A percentile compares a stretch with the other conserved stretches of the same genome.
These are phyloP conservation scores for Suillus brevipes DNA, from an alignment of 768 basidiomycete species.

Conservation along the genomic window DNA sequence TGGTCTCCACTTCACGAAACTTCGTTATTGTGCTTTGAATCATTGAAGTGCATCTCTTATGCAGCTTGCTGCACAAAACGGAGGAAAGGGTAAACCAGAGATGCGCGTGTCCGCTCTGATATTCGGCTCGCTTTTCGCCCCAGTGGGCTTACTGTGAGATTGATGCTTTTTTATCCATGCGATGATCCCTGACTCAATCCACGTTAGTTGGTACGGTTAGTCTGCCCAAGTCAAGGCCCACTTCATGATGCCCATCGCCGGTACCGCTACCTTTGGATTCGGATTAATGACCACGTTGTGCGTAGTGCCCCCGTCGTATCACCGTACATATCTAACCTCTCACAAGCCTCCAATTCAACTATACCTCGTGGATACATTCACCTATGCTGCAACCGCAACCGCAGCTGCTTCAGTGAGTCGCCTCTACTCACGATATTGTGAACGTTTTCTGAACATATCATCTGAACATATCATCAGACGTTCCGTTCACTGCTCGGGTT, in stretches of 20 bases:
- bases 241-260: constrained; percentile 77
- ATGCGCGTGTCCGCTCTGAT: constrained; percentile 42
- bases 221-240: constrained; percentile 65
- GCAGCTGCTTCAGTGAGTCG: constrained; percentile 57
- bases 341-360: constrained; percentile 57
- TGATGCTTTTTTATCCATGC: background rate
- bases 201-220: constrained; percentile 78
- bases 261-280: constrained; percentile 59
- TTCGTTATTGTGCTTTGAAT: too few relatives aligned
- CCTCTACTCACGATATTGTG: background rate
- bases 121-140: constrained; percentile 66
- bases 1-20: too few relatives aligned
- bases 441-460: background rate
- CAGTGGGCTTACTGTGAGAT: constrained; percentile 66
- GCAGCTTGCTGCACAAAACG: constrained; percentile 54
- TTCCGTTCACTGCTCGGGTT: constrained; percentile 66
- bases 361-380: constrained; percentile 72
- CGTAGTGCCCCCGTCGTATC: constrained; percentile 22
- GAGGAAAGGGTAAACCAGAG: constrained; percentile 69
- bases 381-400: constrained; percentile 64
- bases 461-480: too few relatives aligned
- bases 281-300: constrained; percentile 63
- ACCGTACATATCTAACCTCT: constrained; percentile 2
- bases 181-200: background rate
- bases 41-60: background rate